phyloP scores from a whole-genome alignment of 495 filamentous ascomycete genomes.

The Penicillium mononematosum region DNA sequence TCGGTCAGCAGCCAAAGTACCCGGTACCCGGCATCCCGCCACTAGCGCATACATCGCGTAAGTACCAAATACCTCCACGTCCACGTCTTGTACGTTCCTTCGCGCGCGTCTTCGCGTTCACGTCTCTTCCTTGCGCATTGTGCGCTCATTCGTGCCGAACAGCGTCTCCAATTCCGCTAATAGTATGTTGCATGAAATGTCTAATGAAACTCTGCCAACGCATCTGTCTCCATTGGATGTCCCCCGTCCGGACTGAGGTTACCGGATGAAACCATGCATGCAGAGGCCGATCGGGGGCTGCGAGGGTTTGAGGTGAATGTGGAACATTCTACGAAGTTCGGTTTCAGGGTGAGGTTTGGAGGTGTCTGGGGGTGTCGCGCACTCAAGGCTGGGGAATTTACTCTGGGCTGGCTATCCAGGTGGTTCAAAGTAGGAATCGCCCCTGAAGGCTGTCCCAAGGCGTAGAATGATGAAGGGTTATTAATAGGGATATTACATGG shows the following conservation, averaged over 20 bases:
- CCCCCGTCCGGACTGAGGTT: not conserved
- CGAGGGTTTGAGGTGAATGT: constrained; percentile 1
- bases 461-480: constrained; percentile 3
- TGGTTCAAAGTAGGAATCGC: constrained; percentile 1
- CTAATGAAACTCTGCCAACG: constrained; percentile 9
- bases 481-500: constrained; percentile 7
- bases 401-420: not conserved
- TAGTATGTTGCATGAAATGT: not conserved
- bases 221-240: constrained; percentile 5
- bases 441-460: not conserved
- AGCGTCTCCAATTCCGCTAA: constrained; percentile 4
- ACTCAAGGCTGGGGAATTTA: constrained; percentile 4
- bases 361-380: constrained; percentile 3
- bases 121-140: constrained; percentile 4
- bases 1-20: constrained; percentile 5
- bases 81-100: constrained; percentile 9
- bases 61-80: constrained; percentile 15
- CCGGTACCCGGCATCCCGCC: constrained; percentile 4
- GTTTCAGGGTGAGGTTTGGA: not conserved
- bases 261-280: constrained; percentile 7
- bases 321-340: not conserved
- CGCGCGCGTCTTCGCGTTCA: constrained; percentile 7
- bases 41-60: not conserved
- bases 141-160: constrained; percentile 9
- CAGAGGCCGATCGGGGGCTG: not conserved